Evolutionary conservation across 2,329 filamentous ascomycete species (phyloP).

Genomic region (Pseudohalonectria lignicola): DNA sequence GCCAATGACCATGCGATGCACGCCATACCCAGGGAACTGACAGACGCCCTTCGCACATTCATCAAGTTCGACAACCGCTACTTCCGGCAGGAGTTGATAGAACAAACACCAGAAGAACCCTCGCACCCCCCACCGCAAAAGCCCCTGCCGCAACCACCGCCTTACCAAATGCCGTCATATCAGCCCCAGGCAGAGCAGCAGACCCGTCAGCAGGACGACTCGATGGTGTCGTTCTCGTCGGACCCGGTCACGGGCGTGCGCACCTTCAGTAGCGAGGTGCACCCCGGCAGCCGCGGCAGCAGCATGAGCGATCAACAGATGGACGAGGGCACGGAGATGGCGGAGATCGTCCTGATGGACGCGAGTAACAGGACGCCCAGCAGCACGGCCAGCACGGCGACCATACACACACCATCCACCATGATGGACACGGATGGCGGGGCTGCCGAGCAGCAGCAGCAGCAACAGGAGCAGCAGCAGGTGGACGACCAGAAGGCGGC

Average conservation of each 20-base stretch:
- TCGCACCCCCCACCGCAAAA: conserved; percentile 5
- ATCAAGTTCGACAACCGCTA: conserved; percentile 21
- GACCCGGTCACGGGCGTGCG: background rate
- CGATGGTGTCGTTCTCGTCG: background rate
- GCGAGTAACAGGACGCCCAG: background rate
- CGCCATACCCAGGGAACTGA: conserved; percentile 10
- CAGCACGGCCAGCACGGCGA: background rate
- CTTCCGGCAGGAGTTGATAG: conserved; percentile 19
- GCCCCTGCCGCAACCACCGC: background rate
- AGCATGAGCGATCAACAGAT: background rate
- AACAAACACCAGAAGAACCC: conserved; percentile 15
- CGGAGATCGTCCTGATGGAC: background rate
- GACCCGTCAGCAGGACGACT: too few relatives aligned
- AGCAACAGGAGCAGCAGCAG: too few relatives aligned
- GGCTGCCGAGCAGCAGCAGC: too few relatives aligned
- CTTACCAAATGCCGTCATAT: background rate
- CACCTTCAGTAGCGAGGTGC: conserved; percentile 1
- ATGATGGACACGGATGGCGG: background rate
- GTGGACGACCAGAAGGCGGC: too few relatives aligned
- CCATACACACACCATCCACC: background rate
- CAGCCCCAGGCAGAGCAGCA: too few relatives aligned
- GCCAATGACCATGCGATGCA: conserved; percentile 17
- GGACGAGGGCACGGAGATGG: background rate
- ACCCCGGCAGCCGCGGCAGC: background rate
- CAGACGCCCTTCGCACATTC: conserved; percentile 18